Percentiles rank a stretch among this genome's conserved stretches.
Conservation (phyloP, 495 filamentous ascomycete genomes). For the Penicillium bovifimosum region DNA sequence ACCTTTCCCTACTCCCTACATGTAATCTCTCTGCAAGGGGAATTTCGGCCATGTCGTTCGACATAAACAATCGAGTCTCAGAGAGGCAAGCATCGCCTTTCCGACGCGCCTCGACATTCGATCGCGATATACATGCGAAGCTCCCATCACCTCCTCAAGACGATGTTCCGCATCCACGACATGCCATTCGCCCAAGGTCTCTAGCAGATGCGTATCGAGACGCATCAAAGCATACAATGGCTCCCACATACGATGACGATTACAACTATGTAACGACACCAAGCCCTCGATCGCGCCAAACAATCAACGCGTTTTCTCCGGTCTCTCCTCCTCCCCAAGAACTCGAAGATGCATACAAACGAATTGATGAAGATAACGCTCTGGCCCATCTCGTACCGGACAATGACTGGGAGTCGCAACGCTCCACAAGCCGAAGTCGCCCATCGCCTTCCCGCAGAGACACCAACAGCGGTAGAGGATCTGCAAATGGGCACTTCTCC, state of each 20-base stretch:
- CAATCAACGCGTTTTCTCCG: slow-evolving; percentile 11
- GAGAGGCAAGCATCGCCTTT: slow-evolving; percentile 32
- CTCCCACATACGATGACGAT: slow-evolving; percentile 10
- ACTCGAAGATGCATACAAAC: slow-evolving; percentile 39
- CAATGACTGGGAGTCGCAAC: slow-evolving; percentile 21
- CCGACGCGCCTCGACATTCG: slow-evolving; percentile 30
- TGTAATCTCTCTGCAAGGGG: slow-evolving; percentile 16
- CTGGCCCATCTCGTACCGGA: slow-evolving; percentile 32
- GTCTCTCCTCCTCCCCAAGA: slow-evolving; percentile 39
- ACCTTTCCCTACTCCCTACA: slow-evolving; percentile 3
- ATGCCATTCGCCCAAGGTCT: slow-evolving; percentile 32
- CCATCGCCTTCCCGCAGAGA: slow-evolving; percentile 26
- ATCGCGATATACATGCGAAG: slow-evolving; percentile 26
- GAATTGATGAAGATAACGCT: slow-evolving; percentile 40
- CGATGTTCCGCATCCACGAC: slow-evolving; percentile 24
- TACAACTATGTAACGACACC: slow-evolving; percentile 13
- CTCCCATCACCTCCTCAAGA: slow-evolving; percentile 28
- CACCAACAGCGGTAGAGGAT: slow-evolving; percentile 6
- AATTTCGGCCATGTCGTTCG: background rate
- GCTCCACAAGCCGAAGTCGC: slow-evolving; percentile 15
- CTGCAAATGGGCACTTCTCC: slow-evolving; percentile 14
- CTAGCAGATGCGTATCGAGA: slow-evolving; percentile 36
- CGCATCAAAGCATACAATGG: slow-evolving; percentile 21
- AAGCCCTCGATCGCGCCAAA: slow-evolving; percentile 17
- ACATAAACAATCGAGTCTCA: slow-evolving; percentile 10